Conservation (phyloP, 352 stramenopile species). For the Pythium graminicola region DNA sequence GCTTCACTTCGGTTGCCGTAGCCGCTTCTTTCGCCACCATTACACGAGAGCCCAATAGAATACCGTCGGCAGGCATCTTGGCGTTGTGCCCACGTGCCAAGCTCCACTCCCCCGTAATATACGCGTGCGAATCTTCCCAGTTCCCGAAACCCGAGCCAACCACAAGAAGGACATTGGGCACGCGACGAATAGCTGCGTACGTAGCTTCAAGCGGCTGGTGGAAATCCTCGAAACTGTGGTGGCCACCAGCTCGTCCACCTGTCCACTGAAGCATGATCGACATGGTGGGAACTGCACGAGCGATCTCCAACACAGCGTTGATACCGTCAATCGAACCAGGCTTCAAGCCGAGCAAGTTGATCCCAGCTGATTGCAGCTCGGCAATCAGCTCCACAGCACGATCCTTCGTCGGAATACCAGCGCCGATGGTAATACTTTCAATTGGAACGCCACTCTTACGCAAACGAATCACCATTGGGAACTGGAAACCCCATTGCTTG, state of each 20-base stretch:
- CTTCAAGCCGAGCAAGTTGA: slow-evolving; percentile 83
- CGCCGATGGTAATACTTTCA: slow-evolving; percentile 84
- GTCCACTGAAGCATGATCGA: slow-evolving; percentile 87
- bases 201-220: slow-evolving; percentile 64
- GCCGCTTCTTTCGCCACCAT: slow-evolving; percentile 87
- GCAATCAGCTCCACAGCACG: slow-evolving; percentile 74
- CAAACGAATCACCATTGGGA: slow-evolving; percentile 81
- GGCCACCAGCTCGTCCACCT: slow-evolving; percentile 71
- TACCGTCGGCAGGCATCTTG: slow-evolving; percentile 79
- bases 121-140: slow-evolving; percentile 70
- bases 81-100: slow-evolving; percentile 33
- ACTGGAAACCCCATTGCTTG: slow-evolving; percentile 88
- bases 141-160: slow-evolving; percentile 85
- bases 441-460: slow-evolving; percentile 73
- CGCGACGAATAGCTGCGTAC: slow-evolving; percentile 71
- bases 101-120: slow-evolving; percentile 83
- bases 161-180: slow-evolving; percentile 79
- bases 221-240: slow-evolving; percentile 88
- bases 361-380: slow-evolving; percentile 53
- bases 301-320: slow-evolving; percentile 71
- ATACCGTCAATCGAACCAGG: slow-evolving; percentile 76
- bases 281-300: slow-evolving; percentile 47
- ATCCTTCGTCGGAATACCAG: slow-evolving; percentile 73
- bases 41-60: slow-evolving; percentile 74
- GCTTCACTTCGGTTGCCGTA: slow-evolving; percentile 75